Evolutionary conservation across 2,329 filamentous ascomycete species (phyloP), one percentile per base, ranked within the genome.

Genomic region (Penicillium fuscoglaucum): DNA sequence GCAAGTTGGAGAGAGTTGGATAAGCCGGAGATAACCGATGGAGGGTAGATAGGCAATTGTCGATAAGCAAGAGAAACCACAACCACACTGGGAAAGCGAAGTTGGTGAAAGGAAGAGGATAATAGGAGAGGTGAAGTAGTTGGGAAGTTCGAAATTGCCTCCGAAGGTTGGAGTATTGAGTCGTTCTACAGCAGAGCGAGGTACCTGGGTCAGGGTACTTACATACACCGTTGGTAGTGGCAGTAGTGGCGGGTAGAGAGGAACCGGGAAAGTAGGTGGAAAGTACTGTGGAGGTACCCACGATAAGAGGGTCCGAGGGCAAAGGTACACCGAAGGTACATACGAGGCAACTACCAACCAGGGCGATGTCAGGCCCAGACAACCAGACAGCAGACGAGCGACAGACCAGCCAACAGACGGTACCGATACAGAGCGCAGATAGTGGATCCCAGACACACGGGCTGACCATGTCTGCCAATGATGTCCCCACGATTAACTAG

Each of bases 11-110:
- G 55, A 26, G 52, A 61, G 62, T 70, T 70, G 66, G 64, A 64
- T 64, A 59, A 61, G 61, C 68, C 67, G 68, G 66, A 69, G 66
- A 70, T 68, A 70, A 66, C 68, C 67, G 69, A 68, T 55, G 55
- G 45, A 71, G 68, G 69, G 65, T 55, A 63, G 65, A 67, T 68
- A 67, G 59, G 64, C 55, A 55, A 46, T 40, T 53, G 51, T 53
- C 19, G 49, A 58, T 59, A 58, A 46, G 45, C 41, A 49, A 47
- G 31, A 57, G 31, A 57, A 28, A 46, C 52, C 52, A 48, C 24
- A 44, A 56, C 35, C 15, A 41, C 47, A 54, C 37, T 24, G 45
- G 40, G 31, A 31, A 39, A 33, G 41, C 35, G 46, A 55, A 51
- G 39, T 48, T 55, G 31, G 50, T 46, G 37, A 46, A 31, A 45